phyloP scores from a whole-genome alignment of 345 rosid genomes.

The Zanthoxylum bungeanum region DNA sequence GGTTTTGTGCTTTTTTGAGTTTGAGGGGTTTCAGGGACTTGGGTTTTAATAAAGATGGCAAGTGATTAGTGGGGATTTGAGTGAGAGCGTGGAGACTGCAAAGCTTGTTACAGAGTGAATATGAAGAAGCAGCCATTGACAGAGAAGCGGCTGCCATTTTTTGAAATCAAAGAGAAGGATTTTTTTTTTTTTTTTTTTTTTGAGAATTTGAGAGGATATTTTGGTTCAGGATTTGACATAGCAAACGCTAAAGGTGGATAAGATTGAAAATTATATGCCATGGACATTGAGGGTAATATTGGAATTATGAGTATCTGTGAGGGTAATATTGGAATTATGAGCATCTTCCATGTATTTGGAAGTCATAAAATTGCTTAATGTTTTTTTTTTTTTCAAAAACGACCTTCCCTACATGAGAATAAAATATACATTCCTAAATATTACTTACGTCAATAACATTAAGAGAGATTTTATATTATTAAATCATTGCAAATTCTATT shows the following conservation, averaged over 20 bases:
- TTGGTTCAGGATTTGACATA: neutral
- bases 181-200: neutral
- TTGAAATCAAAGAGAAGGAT: neutral
- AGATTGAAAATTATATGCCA: neutral
- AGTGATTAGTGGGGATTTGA: slow-evolving; percentile 18
- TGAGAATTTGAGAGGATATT: neutral
- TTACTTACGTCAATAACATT: too few species aligned
- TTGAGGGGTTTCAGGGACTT: slow-evolving; percentile 36
- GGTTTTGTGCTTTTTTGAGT: slow-evolving; percentile 29
- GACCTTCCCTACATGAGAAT: too few species aligned
- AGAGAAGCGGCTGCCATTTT: slow-evolving; percentile 22
- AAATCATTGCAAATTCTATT: too few species aligned
- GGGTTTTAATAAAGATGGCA: slow-evolving; percentile 26
- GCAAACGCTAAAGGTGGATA: slow-evolving; percentile 15
- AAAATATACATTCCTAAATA: too few species aligned
- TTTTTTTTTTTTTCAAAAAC: too few species aligned
- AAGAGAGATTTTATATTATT: too few species aligned
- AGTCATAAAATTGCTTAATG: too few species aligned
- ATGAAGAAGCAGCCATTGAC: slow-evolving; percentile 38
- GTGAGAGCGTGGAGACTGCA: slow-evolving; percentile 16
- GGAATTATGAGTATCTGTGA: neutral
- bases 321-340: neutral
- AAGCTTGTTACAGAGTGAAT: slow-evolving; percentile 27
- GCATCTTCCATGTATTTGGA: too few species aligned
- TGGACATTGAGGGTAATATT: neutral